Evolutionary conservation across 192 early-diverging fungal species (phyloP).

Genomic region (Coemansia sp.): DNA sequence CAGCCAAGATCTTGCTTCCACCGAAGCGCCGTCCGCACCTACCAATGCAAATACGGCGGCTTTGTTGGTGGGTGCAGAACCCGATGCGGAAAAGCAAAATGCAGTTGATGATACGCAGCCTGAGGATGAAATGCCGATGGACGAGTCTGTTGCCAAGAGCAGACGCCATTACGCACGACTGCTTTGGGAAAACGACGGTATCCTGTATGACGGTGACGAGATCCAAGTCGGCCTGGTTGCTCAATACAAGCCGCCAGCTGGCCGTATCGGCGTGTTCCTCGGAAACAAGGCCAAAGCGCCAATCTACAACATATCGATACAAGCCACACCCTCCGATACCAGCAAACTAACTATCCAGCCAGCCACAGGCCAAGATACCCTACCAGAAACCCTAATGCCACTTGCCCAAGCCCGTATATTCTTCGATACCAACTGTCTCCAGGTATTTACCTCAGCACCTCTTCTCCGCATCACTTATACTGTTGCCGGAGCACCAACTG

Average conservation of each 20-base stretch:
- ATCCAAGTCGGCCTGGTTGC: constrained; percentile 91
- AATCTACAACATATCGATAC: constrained; percentile 64
- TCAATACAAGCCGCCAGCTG: constrained; percentile 88
- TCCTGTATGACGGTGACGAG: constrained; percentile 87
- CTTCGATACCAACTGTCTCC: constrained; percentile 75
- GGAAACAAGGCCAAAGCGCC: constrained; percentile 81
- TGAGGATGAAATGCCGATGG: neutral
- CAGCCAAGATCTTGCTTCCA: neutral
- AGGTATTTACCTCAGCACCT: constrained; percentile 61
- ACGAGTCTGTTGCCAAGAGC: constrained; percentile 25
- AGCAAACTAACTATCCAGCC: constrained; percentile 58
- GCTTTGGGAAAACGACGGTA: constrained; percentile 75
- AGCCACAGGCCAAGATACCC: constrained; percentile 61
- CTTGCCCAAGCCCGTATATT: constrained; percentile 55
- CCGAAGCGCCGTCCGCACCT: neutral
- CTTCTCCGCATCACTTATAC: constrained; percentile 69
- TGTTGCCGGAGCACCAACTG: constrained; percentile 54
- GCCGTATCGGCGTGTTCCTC: constrained; percentile 87
- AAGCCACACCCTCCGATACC: constrained; percentile 56
- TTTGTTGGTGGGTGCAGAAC: neutral
- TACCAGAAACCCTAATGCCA: constrained; percentile 76
- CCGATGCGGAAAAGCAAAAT: neutral
- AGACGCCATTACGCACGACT: constrained; percentile 60
- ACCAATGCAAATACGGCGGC: neutral
- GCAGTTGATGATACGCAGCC: neutral